Percentiles rank a stretch among this genome's conserved stretches.
phyloP scores from a whole-genome alignment of 2,329 filamentous ascomycete genomes.

The Ophioceras dolichostomum region DNA sequence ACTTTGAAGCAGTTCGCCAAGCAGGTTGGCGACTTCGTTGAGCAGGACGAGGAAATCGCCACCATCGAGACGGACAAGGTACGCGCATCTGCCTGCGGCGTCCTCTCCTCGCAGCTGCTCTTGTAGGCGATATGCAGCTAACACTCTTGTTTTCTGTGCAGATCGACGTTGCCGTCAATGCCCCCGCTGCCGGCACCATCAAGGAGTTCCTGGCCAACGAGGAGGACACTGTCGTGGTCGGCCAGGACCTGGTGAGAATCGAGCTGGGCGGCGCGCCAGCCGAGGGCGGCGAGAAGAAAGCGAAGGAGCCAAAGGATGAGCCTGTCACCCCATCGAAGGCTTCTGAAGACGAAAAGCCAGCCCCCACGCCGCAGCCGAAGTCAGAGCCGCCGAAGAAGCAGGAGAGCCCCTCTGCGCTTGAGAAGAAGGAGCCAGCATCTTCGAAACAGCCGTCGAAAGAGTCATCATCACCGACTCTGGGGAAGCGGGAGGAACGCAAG shows the following conservation, averaged over 20 bases:
- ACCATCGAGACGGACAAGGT: conserved; percentile 99
- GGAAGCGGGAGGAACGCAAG: conserved; percentile 75
- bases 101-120: background rate
- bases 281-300: conserved; percentile 23
- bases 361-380: conserved; percentile 24
- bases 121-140: background rate
- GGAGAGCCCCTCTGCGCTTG: conserved; percentile 14
- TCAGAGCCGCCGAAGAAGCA: conserved; percentile 22
- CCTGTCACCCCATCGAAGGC: too few species aligned
- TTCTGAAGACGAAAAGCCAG: conserved; percentile 16
- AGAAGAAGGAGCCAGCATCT: conserved; percentile 15
- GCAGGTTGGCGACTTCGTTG: conserved; percentile 82
- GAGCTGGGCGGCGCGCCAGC: conserved; percentile 61
- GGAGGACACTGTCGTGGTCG: conserved; percentile 90
- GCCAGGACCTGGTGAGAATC: conserved; percentile 78
- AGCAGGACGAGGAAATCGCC: conserved; percentile 93
- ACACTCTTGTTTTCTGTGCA: conserved; percentile 19
- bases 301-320: conserved; percentile 21
- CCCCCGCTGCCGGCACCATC: conserved; percentile 78
- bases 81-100: conserved; percentile 10
- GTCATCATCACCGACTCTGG: conserved; percentile 33
- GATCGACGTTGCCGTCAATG: conserved; percentile 97
- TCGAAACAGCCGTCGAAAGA: conserved; percentile 19
- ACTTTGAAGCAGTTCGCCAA: conserved; percentile 95
- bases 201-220: conserved; percentile 86